Percentiles rank a stretch among this genome's conserved stretches.
Conservation (phyloP, 2,329 filamentous ascomycete species). For the Massarina eburnea region DNA sequence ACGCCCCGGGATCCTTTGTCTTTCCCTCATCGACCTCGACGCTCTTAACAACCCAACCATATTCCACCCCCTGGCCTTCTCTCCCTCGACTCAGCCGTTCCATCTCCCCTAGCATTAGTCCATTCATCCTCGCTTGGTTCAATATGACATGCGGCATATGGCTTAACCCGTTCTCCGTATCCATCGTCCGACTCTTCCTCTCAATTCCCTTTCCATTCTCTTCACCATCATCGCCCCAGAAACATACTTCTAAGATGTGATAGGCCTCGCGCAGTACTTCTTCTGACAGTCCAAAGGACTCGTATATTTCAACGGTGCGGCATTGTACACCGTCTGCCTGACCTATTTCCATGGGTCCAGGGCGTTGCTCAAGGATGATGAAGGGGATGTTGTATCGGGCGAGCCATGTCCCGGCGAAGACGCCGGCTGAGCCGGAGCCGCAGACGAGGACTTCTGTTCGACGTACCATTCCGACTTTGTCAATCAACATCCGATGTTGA, state of each 20-base stretch:
- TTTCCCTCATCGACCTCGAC: constrained; percentile 53
- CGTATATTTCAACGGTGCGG: constrained; percentile 72
- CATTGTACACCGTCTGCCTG: constrained; percentile 68
- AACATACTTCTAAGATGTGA: constrained; percentile 65
- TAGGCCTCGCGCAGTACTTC: constrained; percentile 65
- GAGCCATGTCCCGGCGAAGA: constrained; percentile 64
- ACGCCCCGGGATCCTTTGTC: constrained; percentile 30
- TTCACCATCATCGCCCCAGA: constrained; percentile 39
- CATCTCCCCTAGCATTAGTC: constrained; percentile 58
- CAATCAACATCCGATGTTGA: no score
- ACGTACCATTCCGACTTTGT: neutral
- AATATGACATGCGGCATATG: constrained; percentile 68
- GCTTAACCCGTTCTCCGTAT: constrained; percentile 62
- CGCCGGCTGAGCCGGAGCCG: constrained; percentile 63
- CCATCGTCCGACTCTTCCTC: constrained; percentile 48
- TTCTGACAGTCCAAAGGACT: constrained; percentile 68
- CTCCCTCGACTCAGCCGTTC: constrained; percentile 37
- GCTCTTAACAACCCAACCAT: constrained; percentile 55
- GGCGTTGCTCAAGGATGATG: constrained; percentile 59
- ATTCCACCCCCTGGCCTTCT: constrained; percentile 54
- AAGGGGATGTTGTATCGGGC: constrained; percentile 58
- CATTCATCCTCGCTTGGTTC: constrained; percentile 71
- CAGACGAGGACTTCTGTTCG: constrained; percentile 60
- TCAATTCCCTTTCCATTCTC: constrained; percentile 42
- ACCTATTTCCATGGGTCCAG: constrained; percentile 58